Percentiles rank a stretch among this genome's conserved stretches.
Conservation (phyloP, 805 yeast species). For the Wickerhamomyces xylosicus region DNA sequence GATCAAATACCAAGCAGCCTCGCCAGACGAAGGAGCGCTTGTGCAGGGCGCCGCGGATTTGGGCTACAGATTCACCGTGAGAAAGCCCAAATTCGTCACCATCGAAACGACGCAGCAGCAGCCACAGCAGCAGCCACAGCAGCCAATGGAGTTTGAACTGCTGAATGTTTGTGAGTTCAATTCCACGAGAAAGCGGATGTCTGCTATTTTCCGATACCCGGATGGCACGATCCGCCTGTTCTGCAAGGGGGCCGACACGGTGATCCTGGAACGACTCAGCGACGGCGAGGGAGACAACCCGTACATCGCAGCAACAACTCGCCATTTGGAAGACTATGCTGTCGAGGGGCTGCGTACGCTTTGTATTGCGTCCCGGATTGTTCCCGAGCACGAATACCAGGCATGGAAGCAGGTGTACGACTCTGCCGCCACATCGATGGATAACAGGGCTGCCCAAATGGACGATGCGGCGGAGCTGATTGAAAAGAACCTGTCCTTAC, state of each 20-base stretch:
- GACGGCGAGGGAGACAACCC: conserved; percentile 59
- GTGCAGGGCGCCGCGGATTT: conserved; percentile 92
- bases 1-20: conserved; percentile 94
- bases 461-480: conserved; percentile 87
- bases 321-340: conserved; percentile 93
- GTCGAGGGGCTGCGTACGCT: conserved; percentile 91
- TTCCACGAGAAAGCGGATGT: conserved; percentile 96
- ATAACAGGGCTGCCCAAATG: conserved; percentile 60
- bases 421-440: conserved; percentile 75
- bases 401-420: conserved; percentile 60
- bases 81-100: conserved; percentile 77
- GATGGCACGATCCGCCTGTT: conserved; percentile 83
- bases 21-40: conserved; percentile 98
- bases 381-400: conserved; percentile 68
- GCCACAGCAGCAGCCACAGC: no score
- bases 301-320: conserved; percentile 72
- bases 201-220: conserved; percentile 87
- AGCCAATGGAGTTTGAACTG: conserved; percentile 57
- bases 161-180: conserved; percentile 92
- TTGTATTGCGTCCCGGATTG: conserved; percentile 79
- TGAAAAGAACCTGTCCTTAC: conserved; percentile 64
- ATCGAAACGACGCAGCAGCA: no score
- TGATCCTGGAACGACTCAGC: conserved; percentile 75
- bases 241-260: conserved; percentile 98
- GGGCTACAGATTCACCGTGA: conserved; percentile 75